Base-by-base conservation (phyloP, 306 rosid genomes). In the Sechiopsis laciniata region DNA sequence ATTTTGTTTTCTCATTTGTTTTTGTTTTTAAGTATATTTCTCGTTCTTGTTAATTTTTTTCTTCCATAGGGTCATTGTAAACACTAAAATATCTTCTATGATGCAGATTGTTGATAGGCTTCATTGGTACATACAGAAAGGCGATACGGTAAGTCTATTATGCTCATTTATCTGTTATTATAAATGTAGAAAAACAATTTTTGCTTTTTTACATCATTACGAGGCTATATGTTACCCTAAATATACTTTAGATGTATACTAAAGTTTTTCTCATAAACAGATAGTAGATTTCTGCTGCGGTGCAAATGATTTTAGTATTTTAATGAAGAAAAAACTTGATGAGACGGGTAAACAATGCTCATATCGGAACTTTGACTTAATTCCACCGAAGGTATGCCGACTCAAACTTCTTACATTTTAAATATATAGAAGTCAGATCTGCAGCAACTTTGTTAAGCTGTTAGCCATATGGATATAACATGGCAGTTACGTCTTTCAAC, bases 241-340 rank as follows among this genome's bases (percentile, higher is more conserved):
- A 32, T 61, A 61, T 15, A 29, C 46, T 29, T 61, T 61, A 29
- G 68, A 61, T 61, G 42, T 32, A 61, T 40, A 55, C 57, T 48
- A 22, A 68, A 50, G 3, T 7, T 67, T 77, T 15, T 75, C 71
- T 76, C 60, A 20, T 83, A 82, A 74, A 78, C 95, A 94, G 99
- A 78, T 91, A 46, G 99, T 94, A 85, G 99, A 94, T 87, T 94
- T 94, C 80, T 85, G 96, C 65, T 94, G 97, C 55, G 99, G 97
- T 70, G 87, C 99, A 72, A 94, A 94, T 78, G 97, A 91, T 76
- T 94, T 94, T 77, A 91, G 99, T 83, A 77, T 79, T 55, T 78
- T 88, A 50, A 83, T 94, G 97, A 88, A 82, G 74, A 91, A 87
- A 83, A 94, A 86, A 77, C 92, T 94, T 26, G 92, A 91, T 67